phyloP scores from a whole-genome alignment of 139 green algal species.

The Pedinophyceae sp. region DNA sequence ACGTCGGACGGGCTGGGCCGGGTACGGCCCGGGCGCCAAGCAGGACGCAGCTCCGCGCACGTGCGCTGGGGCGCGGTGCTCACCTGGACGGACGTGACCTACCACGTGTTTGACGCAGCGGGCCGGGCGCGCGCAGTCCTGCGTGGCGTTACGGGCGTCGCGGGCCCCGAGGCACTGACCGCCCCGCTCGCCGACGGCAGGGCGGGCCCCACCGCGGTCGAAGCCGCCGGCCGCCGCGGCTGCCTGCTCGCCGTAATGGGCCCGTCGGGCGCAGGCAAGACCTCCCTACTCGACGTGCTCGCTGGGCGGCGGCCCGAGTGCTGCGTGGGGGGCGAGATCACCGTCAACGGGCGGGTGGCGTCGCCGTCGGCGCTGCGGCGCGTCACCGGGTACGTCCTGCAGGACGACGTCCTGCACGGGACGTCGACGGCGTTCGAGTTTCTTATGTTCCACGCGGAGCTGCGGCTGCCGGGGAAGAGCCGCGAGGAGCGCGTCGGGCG shows the following conservation, averaged over 20 bases:
- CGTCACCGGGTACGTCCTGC: constrained; percentile 5
- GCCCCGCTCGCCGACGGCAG: constrained; percentile 5
- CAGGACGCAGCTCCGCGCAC: neutral
- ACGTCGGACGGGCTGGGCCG: neutral
- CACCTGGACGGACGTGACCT: neutral
- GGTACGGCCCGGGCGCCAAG: neutral
- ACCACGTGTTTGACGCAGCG: neutral
- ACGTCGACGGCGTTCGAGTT: constrained; percentile 45
- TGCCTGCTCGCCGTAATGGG: constrained; percentile 11
- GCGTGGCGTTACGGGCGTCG: constrained; percentile 20
- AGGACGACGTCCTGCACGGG: constrained; percentile 47
- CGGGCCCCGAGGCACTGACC: constrained; percentile 16
- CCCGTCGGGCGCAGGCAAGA: constrained; percentile 12
- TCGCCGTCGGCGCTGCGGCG: neutral
- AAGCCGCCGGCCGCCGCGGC: neutral
- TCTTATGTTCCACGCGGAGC: constrained; percentile 30
- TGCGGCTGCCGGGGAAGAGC: constrained; percentile 17
- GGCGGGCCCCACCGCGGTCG: too few species aligned
- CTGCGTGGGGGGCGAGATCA: constrained; percentile 21
- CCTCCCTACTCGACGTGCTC: constrained; percentile 41
- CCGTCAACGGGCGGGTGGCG: constrained; percentile 24
- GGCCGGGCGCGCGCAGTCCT: neutral
- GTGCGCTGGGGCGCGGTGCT: neutral
- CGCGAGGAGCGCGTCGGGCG: constrained; percentile 8
- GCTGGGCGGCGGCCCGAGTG: constrained; percentile 18